These are phyloP conservation scores for Hericium alpestre DNA, from an alignment of 768 basidiomycete genomes.

Conservation along the genomic window DNA sequence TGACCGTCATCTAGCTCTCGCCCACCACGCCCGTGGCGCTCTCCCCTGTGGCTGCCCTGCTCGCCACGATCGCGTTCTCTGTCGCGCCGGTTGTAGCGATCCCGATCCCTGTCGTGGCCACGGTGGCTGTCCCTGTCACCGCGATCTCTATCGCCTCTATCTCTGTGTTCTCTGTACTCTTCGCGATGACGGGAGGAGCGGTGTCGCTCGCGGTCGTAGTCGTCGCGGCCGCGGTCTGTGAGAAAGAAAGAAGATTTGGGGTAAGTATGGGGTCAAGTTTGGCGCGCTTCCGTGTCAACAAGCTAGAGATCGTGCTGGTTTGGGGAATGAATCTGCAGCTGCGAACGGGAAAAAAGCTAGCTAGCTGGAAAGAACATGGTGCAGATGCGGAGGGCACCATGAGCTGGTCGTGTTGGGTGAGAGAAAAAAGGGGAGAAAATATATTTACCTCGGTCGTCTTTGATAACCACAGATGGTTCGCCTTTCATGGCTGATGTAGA, in stretches of 20 bases:
- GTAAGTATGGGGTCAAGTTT: conserved; percentile 11
- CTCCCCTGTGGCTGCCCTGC: conserved; percentile 25
- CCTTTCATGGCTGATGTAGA: neutral
- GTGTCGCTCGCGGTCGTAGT: conserved; percentile 16
- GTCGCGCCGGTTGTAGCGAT: conserved; percentile 27
- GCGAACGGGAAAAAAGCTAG: conserved; percentile 12
- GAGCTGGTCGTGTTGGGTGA: conserved; percentile 13
- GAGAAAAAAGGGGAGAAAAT: conserved; percentile 6
- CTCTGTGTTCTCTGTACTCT: conserved; percentile 15
- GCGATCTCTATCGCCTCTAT: conserved; percentile 18
- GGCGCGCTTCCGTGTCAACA: conserved; percentile 3
- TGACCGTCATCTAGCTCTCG: conserved; percentile 14
- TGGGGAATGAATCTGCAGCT: conserved; percentile 9
- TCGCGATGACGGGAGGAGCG: conserved; percentile 20
- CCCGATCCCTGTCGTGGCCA: conserved; percentile 33
- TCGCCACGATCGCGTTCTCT: conserved; percentile 33
- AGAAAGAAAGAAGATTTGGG: conserved; percentile 6
- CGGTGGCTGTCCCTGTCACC: conserved; percentile 24
- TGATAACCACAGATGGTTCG: neutral
- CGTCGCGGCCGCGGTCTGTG: conserved; percentile 14
- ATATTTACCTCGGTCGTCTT: neutral
- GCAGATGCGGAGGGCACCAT: conserved; percentile 15
- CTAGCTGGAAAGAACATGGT: conserved; percentile 13
- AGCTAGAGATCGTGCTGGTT: conserved; percentile 7
- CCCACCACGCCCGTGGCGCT: conserved; percentile 17